Conservation (phyloP, 345 rosid genomes). For the Barbarea vulgaris region DNA sequence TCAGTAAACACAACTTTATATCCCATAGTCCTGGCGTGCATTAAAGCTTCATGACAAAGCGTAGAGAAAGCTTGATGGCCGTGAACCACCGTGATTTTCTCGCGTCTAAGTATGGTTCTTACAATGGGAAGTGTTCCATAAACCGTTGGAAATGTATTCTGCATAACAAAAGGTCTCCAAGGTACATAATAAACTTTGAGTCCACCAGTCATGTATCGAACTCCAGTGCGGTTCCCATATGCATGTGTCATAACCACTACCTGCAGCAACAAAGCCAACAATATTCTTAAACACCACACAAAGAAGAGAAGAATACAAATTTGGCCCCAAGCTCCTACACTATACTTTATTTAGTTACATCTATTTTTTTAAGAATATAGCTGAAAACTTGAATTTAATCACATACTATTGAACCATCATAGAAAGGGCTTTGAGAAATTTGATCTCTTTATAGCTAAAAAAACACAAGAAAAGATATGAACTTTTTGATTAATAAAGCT, state of each 20-base stretch:
- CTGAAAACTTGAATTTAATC: too few relatives aligned
- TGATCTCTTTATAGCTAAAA: too few relatives aligned
- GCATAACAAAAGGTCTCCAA: constrained; percentile 85
- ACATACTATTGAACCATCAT: too few relatives aligned
- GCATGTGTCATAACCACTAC: constrained; percentile 97
- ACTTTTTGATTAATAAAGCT: too few relatives aligned
- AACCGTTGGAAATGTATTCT: constrained; percentile 77
- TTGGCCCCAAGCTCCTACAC: too few relatives aligned
- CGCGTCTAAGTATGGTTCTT: constrained; percentile 77
- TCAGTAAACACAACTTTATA: constrained; percentile 91
- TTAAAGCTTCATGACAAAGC: constrained; percentile 93
- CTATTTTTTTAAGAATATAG: too few relatives aligned
- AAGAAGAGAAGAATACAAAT: too few relatives aligned
- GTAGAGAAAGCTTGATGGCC: constrained; percentile 99
- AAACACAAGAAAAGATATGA: too few relatives aligned
- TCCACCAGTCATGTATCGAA: constrained; percentile 89
- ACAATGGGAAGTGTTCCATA: constrained; percentile 83
- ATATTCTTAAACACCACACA: neutral
- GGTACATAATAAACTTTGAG: constrained; percentile 91
- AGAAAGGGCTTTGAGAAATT: too few relatives aligned
- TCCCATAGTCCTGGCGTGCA: constrained; percentile 95
- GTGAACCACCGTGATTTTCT: constrained; percentile 80
- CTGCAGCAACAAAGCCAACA: constrained; percentile 51
- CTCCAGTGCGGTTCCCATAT: constrained; percentile 84
- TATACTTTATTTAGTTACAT: too few relatives aligned